Percentiles rank a stretch among this genome's conserved stretches.
Conservation (phyloP, 2,329 filamentous ascomycete species). For the Venturiaceae sp. region DNA sequence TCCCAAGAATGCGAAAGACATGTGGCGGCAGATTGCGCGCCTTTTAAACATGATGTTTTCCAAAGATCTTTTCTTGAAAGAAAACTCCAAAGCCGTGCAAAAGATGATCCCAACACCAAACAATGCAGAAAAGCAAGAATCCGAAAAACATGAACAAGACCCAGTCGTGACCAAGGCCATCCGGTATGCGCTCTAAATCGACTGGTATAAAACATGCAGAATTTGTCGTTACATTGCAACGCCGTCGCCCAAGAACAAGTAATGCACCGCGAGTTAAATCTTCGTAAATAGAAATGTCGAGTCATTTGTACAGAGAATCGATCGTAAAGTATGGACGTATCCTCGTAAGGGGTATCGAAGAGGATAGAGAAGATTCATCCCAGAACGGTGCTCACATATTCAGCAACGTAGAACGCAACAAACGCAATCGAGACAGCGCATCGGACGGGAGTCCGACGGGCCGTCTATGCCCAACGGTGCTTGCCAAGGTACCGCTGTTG, state of each 20-base stretch:
- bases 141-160: constrained; percentile 25
- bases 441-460: constrained; percentile 11
- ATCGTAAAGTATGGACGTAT: constrained; percentile 28
- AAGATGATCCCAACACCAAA: background rate
- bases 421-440: constrained; percentile 16
- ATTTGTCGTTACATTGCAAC: constrained; percentile 20
- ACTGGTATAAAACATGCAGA: background rate
- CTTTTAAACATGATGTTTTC: background rate
- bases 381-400: constrained; percentile 11
- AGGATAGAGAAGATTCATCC: constrained; percentile 1
- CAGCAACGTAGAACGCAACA: constrained; percentile 26
- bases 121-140: constrained; percentile 14
- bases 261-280: constrained; percentile 21
- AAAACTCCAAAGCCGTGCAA: background rate
- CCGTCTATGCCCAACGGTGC: constrained; percentile 19
- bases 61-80: background rate
- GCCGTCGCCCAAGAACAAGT: constrained; percentile 25
- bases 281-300: constrained; percentile 24
- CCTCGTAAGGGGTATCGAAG: constrained; percentile 22
- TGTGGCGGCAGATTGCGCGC: background rate
- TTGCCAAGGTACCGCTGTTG: constrained; percentile 30
- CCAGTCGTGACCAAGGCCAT: constrained; percentile 18
- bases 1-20: background rate
- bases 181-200: background rate
- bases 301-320: constrained; percentile 28